These are phyloP conservation scores for Coemansia sp. DNA, from an alignment of 192 early-diverging fungal genomes.

Conservation along the genomic window DNA sequence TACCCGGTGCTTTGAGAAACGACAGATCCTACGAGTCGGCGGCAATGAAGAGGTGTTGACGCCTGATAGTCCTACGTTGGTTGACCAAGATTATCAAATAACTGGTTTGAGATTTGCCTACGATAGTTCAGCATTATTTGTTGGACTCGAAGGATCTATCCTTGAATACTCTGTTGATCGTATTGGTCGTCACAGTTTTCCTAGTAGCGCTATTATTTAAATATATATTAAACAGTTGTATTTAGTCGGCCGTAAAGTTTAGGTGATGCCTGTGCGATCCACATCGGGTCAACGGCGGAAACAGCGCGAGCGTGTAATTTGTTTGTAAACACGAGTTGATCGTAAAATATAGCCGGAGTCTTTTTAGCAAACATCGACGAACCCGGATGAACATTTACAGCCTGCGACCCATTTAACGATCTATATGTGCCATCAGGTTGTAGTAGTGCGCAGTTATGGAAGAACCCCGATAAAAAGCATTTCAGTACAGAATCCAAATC, in stretches of 20 bases:
- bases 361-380: constrained; percentile 84
- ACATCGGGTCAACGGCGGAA: constrained; percentile 77
- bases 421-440: constrained; percentile 88
- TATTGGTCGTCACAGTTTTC: constrained; percentile 77
- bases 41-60: constrained; percentile 19
- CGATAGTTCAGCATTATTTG: constrained; percentile 84
- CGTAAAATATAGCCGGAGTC: constrained; percentile 81
- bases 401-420: constrained; percentile 64
- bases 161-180: constrained; percentile 86
- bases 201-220: constrained; percentile 77
- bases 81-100: constrained; percentile 73
- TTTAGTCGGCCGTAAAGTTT: constrained; percentile 64
- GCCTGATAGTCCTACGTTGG: constrained; percentile 20
- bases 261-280: constrained; percentile 82
- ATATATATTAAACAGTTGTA: not conserved
- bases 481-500: constrained; percentile 79
- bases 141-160: constrained; percentile 85
- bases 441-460: constrained; percentile 83
- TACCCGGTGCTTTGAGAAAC: constrained; percentile 82
- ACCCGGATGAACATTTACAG: constrained; percentile 87
- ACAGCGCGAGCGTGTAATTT: constrained; percentile 88
- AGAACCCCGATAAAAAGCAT: constrained; percentile 90
- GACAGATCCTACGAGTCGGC: constrained; percentile 77
- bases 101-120: constrained; percentile 85
- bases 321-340: constrained; percentile 90